These are phyloP conservation scores for Rhodotorula sp. DNA, from an alignment of 1,284 basidiomycete species.

Conservation along the genomic window DNA sequence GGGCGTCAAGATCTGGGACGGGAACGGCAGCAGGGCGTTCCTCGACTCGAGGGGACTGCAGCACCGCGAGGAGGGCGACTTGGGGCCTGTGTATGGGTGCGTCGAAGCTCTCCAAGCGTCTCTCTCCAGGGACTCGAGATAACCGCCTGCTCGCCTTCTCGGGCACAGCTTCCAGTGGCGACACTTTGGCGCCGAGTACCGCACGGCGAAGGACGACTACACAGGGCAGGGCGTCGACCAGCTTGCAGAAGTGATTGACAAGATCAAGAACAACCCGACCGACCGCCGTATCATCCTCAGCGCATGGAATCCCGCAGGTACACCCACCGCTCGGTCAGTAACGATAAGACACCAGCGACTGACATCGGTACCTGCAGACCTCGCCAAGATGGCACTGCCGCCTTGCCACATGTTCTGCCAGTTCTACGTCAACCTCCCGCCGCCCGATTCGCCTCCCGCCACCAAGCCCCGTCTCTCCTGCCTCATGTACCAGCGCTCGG, in stretches of 20 bases:
- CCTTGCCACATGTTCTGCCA: constrained; percentile 99
- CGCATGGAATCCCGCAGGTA: constrained; percentile 97
- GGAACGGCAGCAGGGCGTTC: constrained; percentile 87
- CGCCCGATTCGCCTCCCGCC: constrained; percentile 58
- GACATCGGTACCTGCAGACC: constrained; percentile 60
- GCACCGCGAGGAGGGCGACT: constrained; percentile 84
- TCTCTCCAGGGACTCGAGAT: neutral
- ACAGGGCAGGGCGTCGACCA: constrained; percentile 90
- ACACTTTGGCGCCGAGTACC: constrained; percentile 91
- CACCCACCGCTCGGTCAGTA: constrained; percentile 36
- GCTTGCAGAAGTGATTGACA: constrained; percentile 78
- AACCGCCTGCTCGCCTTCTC: neutral
- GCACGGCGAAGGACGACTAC: constrained; percentile 66
- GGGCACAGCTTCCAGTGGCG: constrained; percentile 79
- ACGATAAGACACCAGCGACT: neutral
- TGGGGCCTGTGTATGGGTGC: constrained; percentile 89
- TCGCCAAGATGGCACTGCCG: constrained; percentile 90
- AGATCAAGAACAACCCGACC: constrained; percentile 90
- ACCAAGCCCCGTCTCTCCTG: constrained; percentile 65
- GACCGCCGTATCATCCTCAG: constrained; percentile 93
- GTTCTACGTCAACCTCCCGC: constrained; percentile 90
- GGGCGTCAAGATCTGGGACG: constrained; percentile 96
- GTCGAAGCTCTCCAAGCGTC: neutral
- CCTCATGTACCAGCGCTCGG: constrained; percentile 97
- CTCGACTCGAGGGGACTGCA: constrained; percentile 78